Conservation (phyloP, 108 stramenopile species). For the Cylindrotheca fusiformis region DNA sequence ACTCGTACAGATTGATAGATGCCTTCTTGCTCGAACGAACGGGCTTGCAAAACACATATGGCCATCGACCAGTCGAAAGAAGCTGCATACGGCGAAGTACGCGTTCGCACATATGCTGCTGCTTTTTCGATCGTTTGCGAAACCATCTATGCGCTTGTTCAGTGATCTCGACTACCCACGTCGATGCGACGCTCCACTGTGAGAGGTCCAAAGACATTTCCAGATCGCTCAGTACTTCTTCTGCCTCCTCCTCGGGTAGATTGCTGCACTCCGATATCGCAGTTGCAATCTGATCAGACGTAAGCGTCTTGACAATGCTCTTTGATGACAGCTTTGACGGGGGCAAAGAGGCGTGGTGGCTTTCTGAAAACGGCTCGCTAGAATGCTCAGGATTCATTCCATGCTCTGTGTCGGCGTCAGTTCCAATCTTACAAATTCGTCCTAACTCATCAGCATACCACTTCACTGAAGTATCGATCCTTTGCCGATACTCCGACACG, state of each 20-base stretch:
- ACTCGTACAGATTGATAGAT: conserved; percentile 27
- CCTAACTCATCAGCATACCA: background rate
- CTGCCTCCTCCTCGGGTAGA: background rate
- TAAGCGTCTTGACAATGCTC: no score
- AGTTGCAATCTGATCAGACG: background rate
- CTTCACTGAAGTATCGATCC: background rate
- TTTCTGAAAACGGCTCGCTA: no score
- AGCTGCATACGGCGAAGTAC: conserved; percentile 33
- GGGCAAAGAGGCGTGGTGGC: background rate
- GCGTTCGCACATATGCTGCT: conserved; percentile 28
- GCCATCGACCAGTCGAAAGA: conserved; percentile 46
- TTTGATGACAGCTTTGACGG: background rate
- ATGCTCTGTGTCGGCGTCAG: background rate
- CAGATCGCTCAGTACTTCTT: conserved; percentile 23
- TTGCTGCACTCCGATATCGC: background rate
- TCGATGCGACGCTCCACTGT: conserved; percentile 24
- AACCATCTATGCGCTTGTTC: conserved; percentile 48
- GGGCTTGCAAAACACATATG: conserved; percentile 30
- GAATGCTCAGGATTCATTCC: no score
- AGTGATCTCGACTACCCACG: conserved; percentile 40
- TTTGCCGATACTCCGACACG: background rate
- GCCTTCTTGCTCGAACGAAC: conserved; percentile 7
- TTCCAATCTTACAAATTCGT: background rate
- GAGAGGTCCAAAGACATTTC: conserved; percentile 34
- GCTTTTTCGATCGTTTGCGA: conserved; percentile 23